Evolutionary conservation across 805 yeast genomes (phyloP), one percentile per base, ranked within the genome.

Genomic region (Candida argentea): DNA sequence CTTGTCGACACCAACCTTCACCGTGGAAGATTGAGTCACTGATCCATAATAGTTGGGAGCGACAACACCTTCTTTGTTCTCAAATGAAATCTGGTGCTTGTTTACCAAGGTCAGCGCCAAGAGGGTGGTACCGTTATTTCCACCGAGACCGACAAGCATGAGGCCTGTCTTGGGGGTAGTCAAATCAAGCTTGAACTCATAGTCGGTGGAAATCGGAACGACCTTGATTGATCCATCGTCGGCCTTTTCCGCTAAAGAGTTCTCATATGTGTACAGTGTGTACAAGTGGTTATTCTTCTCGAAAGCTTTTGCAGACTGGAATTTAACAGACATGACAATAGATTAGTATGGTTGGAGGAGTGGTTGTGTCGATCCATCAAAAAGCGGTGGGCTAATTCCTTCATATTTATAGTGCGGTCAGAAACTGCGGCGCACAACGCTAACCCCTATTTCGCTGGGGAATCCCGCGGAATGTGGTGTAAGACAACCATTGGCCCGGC

Each of bases 61-160:
- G 26, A 73, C 67, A 15, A 64, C 66, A 29, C 95, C 94, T 31
- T 76, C 76, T 60, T 85, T 86, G 44, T 81, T 85, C 49, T 82
- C 75, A 63, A 87, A 87, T 28, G 72, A 57, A 38, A 87, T 53
- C 37, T 81, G 69, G 52, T 82, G 68, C 46, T 78, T 84, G 66
- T 87, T 87, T 35, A 96, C 94, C 40, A 81, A 70, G 28, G 77
- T 67, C 6, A 95, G 78, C 25, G 89, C 86, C 30, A 86, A 73
- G 39, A 89, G 67, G 9, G 97, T 87, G 34, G 95, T 70, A 56
- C 96, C 97, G 50, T 87, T 87, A 67, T 87, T 87, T 57, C 97
- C 97, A 44, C 96, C 96, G 40, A 87, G 67, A 43, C 97, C 97
- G 20, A 87, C 96, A 37, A 89, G 67, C 74, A 87, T 58, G 38